Evolutionary conservation across 345 rosid species (phyloP).

Genomic region (Brassica incana): DNA sequence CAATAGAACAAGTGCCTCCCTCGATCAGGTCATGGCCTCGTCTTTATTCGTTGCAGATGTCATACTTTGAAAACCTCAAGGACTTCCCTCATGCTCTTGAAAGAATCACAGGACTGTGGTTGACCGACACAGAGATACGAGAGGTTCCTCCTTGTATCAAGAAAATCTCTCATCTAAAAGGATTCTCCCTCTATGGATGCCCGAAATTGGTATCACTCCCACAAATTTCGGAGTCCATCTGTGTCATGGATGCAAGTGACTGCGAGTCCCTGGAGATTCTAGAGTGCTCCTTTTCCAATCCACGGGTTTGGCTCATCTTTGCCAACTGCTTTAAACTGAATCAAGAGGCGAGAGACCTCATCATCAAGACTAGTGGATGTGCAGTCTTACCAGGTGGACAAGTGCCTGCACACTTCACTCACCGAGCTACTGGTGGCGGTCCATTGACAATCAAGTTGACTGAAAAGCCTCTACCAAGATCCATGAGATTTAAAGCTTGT

Average conservation of each 20-base stretch:
- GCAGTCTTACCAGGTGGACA: neutral
- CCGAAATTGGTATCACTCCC: neutral
- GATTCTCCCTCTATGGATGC: neutral
- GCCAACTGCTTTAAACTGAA: slow-evolving; percentile 1
- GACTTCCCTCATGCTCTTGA: neutral
- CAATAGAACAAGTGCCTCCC: neutral
- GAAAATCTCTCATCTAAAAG: neutral
- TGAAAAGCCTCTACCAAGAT: neutral
- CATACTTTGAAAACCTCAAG: neutral
- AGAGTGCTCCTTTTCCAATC: neutral
- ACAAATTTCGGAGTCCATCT: neutral
- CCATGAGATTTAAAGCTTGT: neutral
- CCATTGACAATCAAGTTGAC: neutral
- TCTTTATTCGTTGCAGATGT: neutral
- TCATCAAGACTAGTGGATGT: neutral
- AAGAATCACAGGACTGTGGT: neutral
- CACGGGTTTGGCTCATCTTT: neutral
- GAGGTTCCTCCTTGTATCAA: neutral
- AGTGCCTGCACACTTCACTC: neutral
- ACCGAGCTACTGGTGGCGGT: neutral
- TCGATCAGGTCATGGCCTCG: neutral
- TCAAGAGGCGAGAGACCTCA: slow-evolving; percentile 5
- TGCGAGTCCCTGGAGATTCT: neutral
- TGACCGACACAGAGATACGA: neutral
- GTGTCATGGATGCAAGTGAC: neutral